These are phyloP conservation scores for Coprinopsis marcescibilis DNA, from an alignment of 768 basidiomycete genomes.

Conservation along the genomic window DNA sequence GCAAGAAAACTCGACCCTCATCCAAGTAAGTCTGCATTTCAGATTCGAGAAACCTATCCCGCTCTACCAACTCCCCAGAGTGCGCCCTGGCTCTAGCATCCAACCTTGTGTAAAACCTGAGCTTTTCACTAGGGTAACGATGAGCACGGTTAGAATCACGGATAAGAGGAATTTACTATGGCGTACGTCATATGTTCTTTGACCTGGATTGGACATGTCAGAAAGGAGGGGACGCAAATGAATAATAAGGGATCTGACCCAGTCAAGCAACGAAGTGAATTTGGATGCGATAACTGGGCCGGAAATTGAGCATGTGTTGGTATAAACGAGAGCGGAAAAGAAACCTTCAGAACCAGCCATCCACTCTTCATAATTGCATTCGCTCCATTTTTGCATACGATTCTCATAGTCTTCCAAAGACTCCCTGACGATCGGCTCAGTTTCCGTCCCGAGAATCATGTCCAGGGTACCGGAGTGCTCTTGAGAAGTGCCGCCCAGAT, in stretches of 20 bases:
- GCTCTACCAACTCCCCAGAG: conserved; percentile 30
- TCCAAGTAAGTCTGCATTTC: conserved; percentile 24
- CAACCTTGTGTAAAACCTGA: conserved; percentile 40
- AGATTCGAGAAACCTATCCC: conserved; percentile 32
- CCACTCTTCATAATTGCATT: conserved; percentile 51
- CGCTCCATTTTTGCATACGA: conserved; percentile 40
- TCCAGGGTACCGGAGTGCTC: conserved; percentile 22
- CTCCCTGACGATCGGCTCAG: conserved; percentile 35
- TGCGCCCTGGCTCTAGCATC: conserved; percentile 39
- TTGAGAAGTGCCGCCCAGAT: neutral
- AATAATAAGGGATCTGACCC: conserved; percentile 30
- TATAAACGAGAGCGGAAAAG: neutral
- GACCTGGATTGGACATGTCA: conserved; percentile 22
- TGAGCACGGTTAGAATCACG: conserved; percentile 1
- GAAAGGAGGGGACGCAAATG: neutral
- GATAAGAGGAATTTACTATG: neutral
- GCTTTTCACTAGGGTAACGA: conserved; percentile 29
- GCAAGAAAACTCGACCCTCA: no score
- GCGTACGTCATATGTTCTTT: conserved; percentile 42
- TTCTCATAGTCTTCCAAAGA: conserved; percentile 40
- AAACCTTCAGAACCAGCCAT: conserved; percentile 46
- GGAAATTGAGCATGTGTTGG: neutral
- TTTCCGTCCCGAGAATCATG: conserved; percentile 37
- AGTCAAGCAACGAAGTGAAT: conserved; percentile 42
- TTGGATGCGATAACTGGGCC: conserved; percentile 29